Evolutionary conservation across 768 basidiomycete species (phyloP).

Genomic region (Pluteus cervinus): DNA sequence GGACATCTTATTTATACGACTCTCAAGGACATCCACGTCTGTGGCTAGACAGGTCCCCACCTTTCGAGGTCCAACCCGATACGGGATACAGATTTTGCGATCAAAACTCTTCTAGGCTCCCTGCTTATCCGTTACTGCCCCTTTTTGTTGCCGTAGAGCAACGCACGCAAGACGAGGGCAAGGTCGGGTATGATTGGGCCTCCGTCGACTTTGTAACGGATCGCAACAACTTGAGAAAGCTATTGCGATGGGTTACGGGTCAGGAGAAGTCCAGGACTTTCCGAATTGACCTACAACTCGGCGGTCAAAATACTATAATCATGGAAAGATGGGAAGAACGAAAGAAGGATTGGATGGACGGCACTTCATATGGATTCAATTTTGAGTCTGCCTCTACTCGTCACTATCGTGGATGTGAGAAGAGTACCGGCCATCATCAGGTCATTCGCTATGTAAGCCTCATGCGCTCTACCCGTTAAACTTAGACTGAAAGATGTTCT

Average conservation of each 20-base stretch:
- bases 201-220: conserved; percentile 44
- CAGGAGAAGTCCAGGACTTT: conserved; percentile 26
- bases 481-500: neutral
- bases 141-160: conserved; percentile 44
- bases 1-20: neutral
- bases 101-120: conserved; percentile 34
- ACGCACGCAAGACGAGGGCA: conserved; percentile 11
- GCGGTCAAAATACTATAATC: conserved; percentile 36
- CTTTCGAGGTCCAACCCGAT: conserved; percentile 34
- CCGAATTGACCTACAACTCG: conserved; percentile 43
- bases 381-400: conserved; percentile 35
- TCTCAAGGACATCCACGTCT: conserved; percentile 44
- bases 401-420: conserved; percentile 30
- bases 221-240: conserved; percentile 47
- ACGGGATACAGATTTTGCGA: conserved; percentile 29
- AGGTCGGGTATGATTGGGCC: conserved; percentile 27
- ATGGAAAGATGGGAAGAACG: conserved; percentile 25
- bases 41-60: conserved; percentile 33
- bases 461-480: conserved; percentile 23
- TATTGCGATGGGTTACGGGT: conserved; percentile 35
- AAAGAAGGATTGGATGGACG: neutral
- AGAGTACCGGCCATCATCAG: conserved; percentile 30
- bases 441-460: conserved; percentile 18
- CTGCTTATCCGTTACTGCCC: conserved; percentile 31
- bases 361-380: conserved; percentile 27